phyloP scores from a whole-genome alignment of 176 grass and related monocot genomes.

The Eleusine coracana region DNA sequence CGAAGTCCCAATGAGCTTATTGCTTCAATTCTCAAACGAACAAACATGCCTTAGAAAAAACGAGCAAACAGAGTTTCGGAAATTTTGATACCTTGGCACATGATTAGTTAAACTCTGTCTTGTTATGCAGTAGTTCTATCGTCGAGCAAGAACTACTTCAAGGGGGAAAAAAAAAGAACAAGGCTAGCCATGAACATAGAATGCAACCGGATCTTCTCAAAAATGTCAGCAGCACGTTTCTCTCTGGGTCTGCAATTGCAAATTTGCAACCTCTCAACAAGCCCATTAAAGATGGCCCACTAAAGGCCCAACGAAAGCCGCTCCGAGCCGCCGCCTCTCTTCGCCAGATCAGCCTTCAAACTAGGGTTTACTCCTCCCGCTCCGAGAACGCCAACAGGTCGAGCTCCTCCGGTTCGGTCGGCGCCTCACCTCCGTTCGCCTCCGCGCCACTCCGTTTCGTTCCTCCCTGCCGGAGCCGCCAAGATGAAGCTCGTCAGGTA shows the following conservation, averaged over 20 bases:
- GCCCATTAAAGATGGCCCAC: conserved; percentile 14
- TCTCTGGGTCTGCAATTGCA: not conserved
- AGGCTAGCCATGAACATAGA: not conserved
- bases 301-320: conserved; percentile 18
- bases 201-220: no score
- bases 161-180: not conserved
- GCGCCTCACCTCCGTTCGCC: not conserved
- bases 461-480: conserved; percentile 19
- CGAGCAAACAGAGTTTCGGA: not conserved
- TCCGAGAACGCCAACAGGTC: conserved; percentile 42
- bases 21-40: not conserved
- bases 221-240: no score
- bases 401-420: conserved; percentile 16
- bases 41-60: not conserved
- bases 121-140: not conserved
- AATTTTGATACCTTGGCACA: not conserved
- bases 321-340: conserved; percentile 4
- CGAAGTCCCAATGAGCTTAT: not conserved
- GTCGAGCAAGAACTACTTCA: no score
- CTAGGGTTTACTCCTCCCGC: conserved; percentile 59
- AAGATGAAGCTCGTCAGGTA: conserved; percentile 99
- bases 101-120: not conserved
- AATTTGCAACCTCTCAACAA: not conserved
- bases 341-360: conserved; percentile 46
- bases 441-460: conserved; percentile 34